A percentile compares a stretch with the other conserved stretches of the same genome.
phyloP scores from a whole-genome alignment of 208 protist species.

The Baffinella frigidus region DNA sequence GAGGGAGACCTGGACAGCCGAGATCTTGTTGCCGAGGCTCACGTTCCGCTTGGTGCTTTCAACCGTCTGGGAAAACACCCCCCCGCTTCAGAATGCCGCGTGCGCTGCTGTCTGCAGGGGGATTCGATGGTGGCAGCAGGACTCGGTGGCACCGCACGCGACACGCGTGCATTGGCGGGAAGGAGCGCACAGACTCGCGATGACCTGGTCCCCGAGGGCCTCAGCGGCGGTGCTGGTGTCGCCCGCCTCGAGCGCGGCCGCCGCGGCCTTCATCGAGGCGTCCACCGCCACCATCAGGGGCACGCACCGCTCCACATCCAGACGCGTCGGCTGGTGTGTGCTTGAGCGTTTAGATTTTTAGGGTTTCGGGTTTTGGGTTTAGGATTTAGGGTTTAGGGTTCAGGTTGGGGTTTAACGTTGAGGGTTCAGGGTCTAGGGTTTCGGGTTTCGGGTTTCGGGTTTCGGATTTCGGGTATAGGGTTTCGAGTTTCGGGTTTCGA shows the following conservation, averaged over 20 bases:
- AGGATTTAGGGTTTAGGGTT: no score
- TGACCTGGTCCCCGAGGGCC: constrained; percentile 35
- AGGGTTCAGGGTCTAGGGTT: no score
- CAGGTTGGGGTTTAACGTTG: no score
- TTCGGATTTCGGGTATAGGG: no score
- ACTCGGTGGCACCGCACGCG: background rate
- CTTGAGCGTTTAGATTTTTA: no score
- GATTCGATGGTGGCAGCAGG: no score
- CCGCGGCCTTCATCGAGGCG: background rate
- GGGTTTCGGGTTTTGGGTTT: no score
- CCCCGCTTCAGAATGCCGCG: no score
- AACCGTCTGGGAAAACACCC: background rate
- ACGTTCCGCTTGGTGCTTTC: constrained; percentile 8
- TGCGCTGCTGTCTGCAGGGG: no score
- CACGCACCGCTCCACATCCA: constrained; percentile 28
- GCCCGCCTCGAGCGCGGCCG: background rate
- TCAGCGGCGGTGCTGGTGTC: background rate
- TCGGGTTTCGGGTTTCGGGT: no score
- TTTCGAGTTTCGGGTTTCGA: no score
- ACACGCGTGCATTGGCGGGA: background rate
- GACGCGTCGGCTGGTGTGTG: constrained; percentile 56
- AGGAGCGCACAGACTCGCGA: no score
- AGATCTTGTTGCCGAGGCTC: constrained; percentile 14
- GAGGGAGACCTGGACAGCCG: background rate
- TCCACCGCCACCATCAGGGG: background rate